A percentile compares a stretch with the other conserved stretches of the same genome.
These are phyloP conservation scores for Lactarius quietus DNA, from an alignment of 768 basidiomycete species.

Conservation along the genomic window DNA sequence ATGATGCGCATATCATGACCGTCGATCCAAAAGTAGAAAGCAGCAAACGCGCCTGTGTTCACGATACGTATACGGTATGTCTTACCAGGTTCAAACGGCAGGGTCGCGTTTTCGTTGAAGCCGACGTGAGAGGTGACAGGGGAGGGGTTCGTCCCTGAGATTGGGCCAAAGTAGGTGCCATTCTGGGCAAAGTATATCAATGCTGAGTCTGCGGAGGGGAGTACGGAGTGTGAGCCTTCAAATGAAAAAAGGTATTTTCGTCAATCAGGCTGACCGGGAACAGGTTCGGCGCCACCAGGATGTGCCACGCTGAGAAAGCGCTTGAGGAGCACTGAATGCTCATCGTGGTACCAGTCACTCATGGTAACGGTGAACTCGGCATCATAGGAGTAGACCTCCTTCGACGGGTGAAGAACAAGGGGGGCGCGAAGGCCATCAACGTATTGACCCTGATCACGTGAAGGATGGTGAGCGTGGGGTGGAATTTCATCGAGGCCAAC, in stretches of 20 bases:
- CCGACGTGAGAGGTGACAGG: conserved; percentile 59
- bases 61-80: conserved; percentile 88
- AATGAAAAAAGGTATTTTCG: not conserved
- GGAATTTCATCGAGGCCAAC: not conserved
- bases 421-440: conserved; percentile 92
- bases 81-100: conserved; percentile 82
- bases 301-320: conserved; percentile 69
- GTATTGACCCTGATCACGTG: conserved; percentile 66
- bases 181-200: conserved; percentile 84
- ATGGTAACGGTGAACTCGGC: conserved; percentile 86
- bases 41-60: conserved; percentile 72
- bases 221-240: not conserved
- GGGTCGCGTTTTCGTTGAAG: conserved; percentile 82
- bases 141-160: conserved; percentile 43
- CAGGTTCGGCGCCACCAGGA: conserved; percentile 83
- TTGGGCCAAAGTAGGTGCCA: conserved; percentile 62
- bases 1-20: conserved; percentile 84
- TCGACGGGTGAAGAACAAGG: conserved; percentile 66
- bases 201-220: conserved; percentile 62
- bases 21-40: conserved; percentile 87
- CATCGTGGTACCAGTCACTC: conserved; percentile 89
- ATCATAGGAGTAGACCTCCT: conserved; percentile 72
- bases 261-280: conserved; percentile 55
- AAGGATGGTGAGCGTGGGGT: not conserved
- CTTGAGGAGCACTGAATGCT: conserved; percentile 59